Conservation (phyloP, 2,329 filamentous ascomycete genomes). For the Pestalotiopsis sp. region DNA sequence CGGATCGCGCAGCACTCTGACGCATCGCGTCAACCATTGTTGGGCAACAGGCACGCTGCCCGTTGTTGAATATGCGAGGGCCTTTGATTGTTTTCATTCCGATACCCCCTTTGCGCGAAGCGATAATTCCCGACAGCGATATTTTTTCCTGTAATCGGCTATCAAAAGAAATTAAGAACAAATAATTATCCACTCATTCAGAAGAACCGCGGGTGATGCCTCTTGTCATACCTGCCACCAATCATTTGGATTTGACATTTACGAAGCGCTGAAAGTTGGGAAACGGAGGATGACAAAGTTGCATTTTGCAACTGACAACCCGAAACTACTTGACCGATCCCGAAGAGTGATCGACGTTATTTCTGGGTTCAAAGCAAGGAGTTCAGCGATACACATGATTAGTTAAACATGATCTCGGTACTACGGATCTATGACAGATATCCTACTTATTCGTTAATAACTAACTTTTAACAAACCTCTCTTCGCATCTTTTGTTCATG, state of each 20-base stretch:
- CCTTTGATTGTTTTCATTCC: neutral
- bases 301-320: neutral
- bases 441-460: neutral
- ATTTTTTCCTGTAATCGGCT: neutral
- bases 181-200: neutral
- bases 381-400: neutral
- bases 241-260: neutral
- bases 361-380: neutral
- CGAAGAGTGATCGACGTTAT: neutral
- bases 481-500: neutral
- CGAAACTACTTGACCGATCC: neutral
- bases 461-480: neutral
- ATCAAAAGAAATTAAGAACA: neutral
- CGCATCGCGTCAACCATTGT: no score
- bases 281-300: neutral
- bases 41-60: neutral
- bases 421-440: neutral
- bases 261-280: neutral
- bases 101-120: constrained; percentile 6
- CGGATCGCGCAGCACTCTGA: neutral
- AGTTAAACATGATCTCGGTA: neutral
- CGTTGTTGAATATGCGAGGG: neutral
- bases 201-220: neutral
- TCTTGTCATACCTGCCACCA: neutral
- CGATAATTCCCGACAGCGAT: neutral